A percentile compares a stretch with the other conserved stretches of the same genome.
Evolutionary conservation across 768 basidiomycete genomes (phyloP).

Genomic region (Mycena venus): DNA sequence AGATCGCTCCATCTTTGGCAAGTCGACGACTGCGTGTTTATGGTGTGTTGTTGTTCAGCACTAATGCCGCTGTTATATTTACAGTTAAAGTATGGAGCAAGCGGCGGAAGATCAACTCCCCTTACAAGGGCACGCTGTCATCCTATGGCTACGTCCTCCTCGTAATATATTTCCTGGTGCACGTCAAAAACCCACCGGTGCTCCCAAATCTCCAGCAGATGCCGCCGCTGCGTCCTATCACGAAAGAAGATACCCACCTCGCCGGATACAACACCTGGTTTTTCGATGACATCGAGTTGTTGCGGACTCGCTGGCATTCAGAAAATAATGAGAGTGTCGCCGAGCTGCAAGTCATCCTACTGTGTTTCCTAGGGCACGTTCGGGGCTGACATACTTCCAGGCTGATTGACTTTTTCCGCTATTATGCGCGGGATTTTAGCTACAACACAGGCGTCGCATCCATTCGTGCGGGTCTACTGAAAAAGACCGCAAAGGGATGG

Average conservation of each 20-base stretch:
- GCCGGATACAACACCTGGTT: conserved; percentile 93
- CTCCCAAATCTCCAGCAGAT: conserved; percentile 97
- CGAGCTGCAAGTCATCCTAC: conserved; percentile 77
- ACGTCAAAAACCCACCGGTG: conserved; percentile 97
- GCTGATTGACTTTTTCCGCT: conserved; percentile 97
- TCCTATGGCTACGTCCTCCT: conserved; percentile 98
- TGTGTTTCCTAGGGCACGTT: conserved; percentile 1
- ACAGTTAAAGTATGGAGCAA: conserved; percentile 99
- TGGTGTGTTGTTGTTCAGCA: background rate
- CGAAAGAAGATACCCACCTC: conserved; percentile 85
- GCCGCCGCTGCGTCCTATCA: conserved; percentile 90
- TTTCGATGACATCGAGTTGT: conserved; percentile 96
- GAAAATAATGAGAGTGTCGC: conserved; percentile 93
- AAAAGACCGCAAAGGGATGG: conserved; percentile 96
- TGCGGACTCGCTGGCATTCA: conserved; percentile 95
- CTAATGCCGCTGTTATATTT: conserved; percentile 17
- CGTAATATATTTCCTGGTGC: conserved; percentile 97
- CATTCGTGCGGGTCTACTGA: conserved; percentile 88
- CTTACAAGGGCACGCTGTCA: conserved; percentile 95
- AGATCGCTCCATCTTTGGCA: conserved; percentile 12
- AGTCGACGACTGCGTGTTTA: background rate
- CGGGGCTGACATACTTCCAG: conserved; percentile 54
- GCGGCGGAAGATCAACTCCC: conserved; percentile 97
- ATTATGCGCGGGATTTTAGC: conserved; percentile 92
- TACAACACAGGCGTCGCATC: conserved; percentile 94